These are phyloP conservation scores for Excoecaria cochinchinensis DNA, from an alignment of 345 rosid genomes.

Conservation along the genomic window DNA sequence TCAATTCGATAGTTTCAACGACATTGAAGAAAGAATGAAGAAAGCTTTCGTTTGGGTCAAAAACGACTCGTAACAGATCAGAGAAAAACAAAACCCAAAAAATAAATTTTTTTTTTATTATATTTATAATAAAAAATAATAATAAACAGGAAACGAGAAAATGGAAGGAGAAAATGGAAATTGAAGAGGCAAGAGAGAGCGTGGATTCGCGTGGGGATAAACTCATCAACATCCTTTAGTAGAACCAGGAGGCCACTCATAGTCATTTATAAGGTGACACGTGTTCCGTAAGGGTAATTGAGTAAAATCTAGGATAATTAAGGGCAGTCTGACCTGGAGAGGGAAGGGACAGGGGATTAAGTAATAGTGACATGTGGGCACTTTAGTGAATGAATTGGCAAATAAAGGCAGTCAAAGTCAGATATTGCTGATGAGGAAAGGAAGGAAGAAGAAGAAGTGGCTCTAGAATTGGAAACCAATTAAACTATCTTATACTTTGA, in stretches of 20 bases:
- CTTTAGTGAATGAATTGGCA: background rate
- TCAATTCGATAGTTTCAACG: conserved; percentile 49
- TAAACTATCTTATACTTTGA: conserved; percentile 40
- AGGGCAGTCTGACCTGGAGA: conserved; percentile 6
- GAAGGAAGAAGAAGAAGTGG: conserved; percentile 21
- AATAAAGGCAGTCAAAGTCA: conserved; percentile 47
- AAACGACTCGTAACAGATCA: conserved; percentile 27
- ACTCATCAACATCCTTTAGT: background rate
- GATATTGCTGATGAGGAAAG: conserved; percentile 45
- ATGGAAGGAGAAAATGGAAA: background rate
- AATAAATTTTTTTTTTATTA: background rate
- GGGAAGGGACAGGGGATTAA: background rate
- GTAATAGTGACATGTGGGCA: conserved; percentile 26
- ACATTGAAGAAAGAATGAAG: conserved; percentile 39
- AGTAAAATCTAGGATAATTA: background rate
- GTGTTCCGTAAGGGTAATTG: background rate
- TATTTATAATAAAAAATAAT: too few species aligned
- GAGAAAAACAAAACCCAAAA: background rate
- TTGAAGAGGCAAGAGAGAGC: background rate
- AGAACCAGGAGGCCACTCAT: background rate
- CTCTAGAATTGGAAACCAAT: conserved; percentile 23
- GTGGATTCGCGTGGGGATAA: background rate
- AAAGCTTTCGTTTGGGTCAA: conserved; percentile 15
- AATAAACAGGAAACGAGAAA: background rate
- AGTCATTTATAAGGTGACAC: background rate